phyloP scores from a whole-genome alignment of 352 stramenopile genomes.

The Phytophthora nicotianae region DNA sequence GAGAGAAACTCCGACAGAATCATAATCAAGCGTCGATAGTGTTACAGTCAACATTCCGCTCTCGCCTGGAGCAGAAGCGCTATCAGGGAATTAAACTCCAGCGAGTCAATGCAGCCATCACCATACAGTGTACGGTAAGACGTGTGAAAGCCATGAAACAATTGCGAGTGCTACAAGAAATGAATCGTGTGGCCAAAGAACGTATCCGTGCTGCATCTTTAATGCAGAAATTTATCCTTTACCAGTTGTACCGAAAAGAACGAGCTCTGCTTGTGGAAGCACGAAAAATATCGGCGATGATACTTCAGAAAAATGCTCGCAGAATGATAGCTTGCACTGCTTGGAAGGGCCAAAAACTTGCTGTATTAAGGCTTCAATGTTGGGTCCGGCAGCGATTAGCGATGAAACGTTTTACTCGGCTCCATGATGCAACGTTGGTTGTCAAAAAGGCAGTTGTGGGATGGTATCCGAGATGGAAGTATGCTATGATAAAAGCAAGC shows the following conservation, averaged over 20 bases:
- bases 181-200: constrained; percentile 10
- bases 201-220: constrained; percentile 14
- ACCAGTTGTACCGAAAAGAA: constrained; percentile 47
- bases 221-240: constrained; percentile 51
- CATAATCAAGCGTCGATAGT: constrained; percentile 60
- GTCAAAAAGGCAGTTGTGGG: constrained; percentile 24
- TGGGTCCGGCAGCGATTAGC: constrained; percentile 41
- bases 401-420: neutral
- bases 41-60: constrained; percentile 61
- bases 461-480: constrained; percentile 35
- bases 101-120: constrained; percentile 39
- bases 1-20: constrained; percentile 36
- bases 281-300: constrained; percentile 41
- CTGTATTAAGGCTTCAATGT: constrained; percentile 42
- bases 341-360: constrained; percentile 17
- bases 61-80: constrained; percentile 60
- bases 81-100: constrained; percentile 64
- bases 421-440: constrained; percentile 9
- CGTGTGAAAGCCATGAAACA: constrained; percentile 11
- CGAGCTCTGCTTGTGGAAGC: constrained; percentile 38
- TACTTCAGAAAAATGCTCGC: constrained; percentile 59
- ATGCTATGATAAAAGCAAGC: constrained; percentile 3
- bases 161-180: constrained; percentile 24
- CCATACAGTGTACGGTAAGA: constrained; percentile 52
- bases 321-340: constrained; percentile 22